Evolutionary conservation across 2,329 filamentous ascomycete species (phyloP).

Genomic region (Scolecobasidium constrictum): DNA sequence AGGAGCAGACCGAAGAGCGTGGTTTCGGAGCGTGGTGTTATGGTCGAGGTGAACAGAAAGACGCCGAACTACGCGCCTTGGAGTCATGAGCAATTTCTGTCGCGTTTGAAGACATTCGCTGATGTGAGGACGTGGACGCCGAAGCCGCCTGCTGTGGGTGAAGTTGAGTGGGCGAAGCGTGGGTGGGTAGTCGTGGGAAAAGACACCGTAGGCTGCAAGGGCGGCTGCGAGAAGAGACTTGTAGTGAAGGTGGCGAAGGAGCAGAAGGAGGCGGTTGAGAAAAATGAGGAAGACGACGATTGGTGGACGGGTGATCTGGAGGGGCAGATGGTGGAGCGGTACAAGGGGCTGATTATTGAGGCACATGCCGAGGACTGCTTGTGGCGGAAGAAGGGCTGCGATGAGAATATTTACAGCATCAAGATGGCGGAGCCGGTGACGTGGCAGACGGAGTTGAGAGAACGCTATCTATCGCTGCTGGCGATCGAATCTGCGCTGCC

Average conservation of each 20-base stretch:
- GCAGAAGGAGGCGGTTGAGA: slow-evolving; percentile 41
- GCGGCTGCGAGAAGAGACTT: slow-evolving; percentile 73
- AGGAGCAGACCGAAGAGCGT: background rate
- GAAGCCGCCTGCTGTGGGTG: slow-evolving; percentile 75
- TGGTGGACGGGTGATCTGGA: slow-evolving; percentile 32
- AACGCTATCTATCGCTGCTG: slow-evolving; percentile 28
- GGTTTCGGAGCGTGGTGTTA: background rate
- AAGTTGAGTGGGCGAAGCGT: slow-evolving; percentile 88
- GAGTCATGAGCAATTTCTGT: slow-evolving; percentile 73
- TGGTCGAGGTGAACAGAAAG: background rate
- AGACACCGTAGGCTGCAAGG: slow-evolving; percentile 72
- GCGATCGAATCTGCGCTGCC: slow-evolving; percentile 23
- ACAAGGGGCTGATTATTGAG: slow-evolving; percentile 58
- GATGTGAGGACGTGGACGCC: slow-evolving; percentile 89
- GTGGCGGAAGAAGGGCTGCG: slow-evolving; percentile 81
- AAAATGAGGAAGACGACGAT: slow-evolving; percentile 29
- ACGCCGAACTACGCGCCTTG: slow-evolving; percentile 73
- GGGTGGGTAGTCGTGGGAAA: slow-evolving; percentile 54
- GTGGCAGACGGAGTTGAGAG: slow-evolving; percentile 25
- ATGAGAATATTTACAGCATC: slow-evolving; percentile 57
- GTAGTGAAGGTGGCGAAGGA: slow-evolving; percentile 65
- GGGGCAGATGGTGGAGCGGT: slow-evolving; percentile 63
- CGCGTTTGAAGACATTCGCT: slow-evolving; percentile 74
- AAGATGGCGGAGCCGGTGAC: slow-evolving; percentile 27
- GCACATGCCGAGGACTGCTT: slow-evolving; percentile 74